phyloP scores from a whole-genome alignment of 176 grass and related monocot genomes.

The Lolium rigidum region DNA sequence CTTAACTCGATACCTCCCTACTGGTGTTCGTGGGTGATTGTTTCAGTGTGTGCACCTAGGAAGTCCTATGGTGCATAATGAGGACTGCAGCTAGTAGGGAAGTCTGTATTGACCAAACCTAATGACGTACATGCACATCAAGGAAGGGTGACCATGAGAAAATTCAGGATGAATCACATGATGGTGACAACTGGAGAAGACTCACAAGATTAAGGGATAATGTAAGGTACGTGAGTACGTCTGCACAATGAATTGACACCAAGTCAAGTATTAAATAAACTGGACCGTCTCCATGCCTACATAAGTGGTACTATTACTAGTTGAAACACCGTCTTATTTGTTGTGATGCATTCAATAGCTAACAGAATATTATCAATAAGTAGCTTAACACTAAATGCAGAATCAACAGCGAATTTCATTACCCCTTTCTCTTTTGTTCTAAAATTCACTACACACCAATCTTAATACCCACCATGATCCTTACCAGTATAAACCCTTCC shows the following conservation, averaged over 20 bases:
- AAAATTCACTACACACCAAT: neutral
- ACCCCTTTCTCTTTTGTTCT: neutral
- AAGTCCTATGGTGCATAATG: conserved; percentile 3
- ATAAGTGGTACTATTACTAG: neutral
- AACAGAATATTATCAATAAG: conserved; percentile 5
- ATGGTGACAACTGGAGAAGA: conserved; percentile 31
- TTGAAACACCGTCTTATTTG: conserved; percentile 24
- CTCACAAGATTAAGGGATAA: neutral
- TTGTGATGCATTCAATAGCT: conserved; percentile 23
- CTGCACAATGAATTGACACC: conserved; percentile 25
- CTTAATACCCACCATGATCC: neutral
- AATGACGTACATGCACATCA: conserved; percentile 13
- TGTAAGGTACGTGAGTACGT: conserved; percentile 30
- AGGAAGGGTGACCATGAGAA: conserved; percentile 34
- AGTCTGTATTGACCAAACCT: conserved; percentile 14
- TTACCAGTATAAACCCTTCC: neutral
- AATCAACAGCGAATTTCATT: conserved; percentile 13
- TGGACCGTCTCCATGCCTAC: neutral
- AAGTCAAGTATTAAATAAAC: conserved; percentile 11
- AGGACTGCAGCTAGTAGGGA: conserved; percentile 18
- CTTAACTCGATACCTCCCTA: neutral
- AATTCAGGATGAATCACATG: conserved; percentile 37
- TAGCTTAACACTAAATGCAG: conserved; percentile 18
- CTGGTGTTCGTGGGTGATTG: neutral
- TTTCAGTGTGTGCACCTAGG: conserved; percentile 17